These are phyloP conservation scores for Boechera divaricarpa DNA, from an alignment of 345 rosid genomes.

Conservation along the genomic window DNA sequence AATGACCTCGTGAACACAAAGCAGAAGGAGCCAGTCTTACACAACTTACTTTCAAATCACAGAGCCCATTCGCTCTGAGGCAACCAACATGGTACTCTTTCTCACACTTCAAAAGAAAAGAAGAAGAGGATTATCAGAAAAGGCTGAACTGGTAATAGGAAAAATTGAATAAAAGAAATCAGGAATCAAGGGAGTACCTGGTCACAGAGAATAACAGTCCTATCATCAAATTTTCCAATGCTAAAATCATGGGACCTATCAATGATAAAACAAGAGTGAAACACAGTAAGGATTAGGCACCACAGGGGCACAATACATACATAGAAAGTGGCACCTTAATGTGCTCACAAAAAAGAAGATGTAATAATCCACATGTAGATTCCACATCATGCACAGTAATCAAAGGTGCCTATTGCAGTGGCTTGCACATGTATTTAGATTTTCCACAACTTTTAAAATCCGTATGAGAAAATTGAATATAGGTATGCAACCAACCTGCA, in stretches of 20 bases:
- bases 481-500: constrained; percentile 71
- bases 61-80: constrained; percentile 68
- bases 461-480: neutral
- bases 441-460: constrained; percentile 3
- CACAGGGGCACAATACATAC: neutral
- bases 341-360: neutral
- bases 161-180: constrained; percentile 15
- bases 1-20: constrained; percentile 23
- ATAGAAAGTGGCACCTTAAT: constrained; percentile 3
- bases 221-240: constrained; percentile 68
- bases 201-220: constrained; percentile 92
- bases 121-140: constrained; percentile 37
- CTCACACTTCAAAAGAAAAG: constrained; percentile 71
- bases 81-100: constrained; percentile 97
- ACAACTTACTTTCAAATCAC: constrained; percentile 85
- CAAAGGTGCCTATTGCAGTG: constrained; percentile 15
- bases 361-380: constrained; percentile 6
- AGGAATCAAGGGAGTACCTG: constrained; percentile 65
- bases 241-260: constrained; percentile 83
- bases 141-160: constrained; percentile 11
- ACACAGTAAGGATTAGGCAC: neutral
- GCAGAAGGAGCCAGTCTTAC: constrained; percentile 12
- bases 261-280: constrained; percentile 23
- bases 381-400: constrained; percentile 21
- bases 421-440: constrained; percentile 2